phyloP scores from a whole-genome alignment of 176 grass and related monocot genomes.

The Bothriochloa decipiens region DNA sequence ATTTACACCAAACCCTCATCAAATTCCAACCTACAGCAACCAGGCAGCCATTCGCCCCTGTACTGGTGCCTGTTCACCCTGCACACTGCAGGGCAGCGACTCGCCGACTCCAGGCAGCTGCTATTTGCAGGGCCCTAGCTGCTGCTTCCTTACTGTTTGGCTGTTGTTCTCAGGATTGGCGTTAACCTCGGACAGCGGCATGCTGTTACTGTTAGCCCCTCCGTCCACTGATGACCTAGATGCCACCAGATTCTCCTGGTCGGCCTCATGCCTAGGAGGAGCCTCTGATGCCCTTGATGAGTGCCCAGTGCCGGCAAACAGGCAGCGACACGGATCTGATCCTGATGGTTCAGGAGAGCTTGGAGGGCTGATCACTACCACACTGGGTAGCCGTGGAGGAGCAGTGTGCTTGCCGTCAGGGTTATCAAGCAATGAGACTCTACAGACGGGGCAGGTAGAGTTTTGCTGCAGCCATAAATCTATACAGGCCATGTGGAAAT shows the following conservation, averaged over 20 bases:
- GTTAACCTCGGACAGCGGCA: constrained; percentile 38
- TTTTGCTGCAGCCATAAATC: constrained; percentile 91
- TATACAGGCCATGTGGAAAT: constrained; percentile 84
- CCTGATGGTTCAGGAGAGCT: constrained; percentile 50
- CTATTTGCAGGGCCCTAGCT: constrained; percentile 46
- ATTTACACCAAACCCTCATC: constrained; percentile 45
- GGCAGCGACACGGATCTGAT: constrained; percentile 50
- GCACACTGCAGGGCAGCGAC: background rate
- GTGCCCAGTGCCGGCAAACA: constrained; percentile 48
- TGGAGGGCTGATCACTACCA: constrained; percentile 28
- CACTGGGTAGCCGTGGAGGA: constrained; percentile 9
- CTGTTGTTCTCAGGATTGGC: constrained; percentile 37
- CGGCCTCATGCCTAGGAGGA: constrained; percentile 43
- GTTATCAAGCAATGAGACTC: constrained; percentile 81
- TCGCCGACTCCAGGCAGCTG: constrained; percentile 31
- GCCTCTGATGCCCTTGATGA: constrained; percentile 44
- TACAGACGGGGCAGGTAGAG: constrained; percentile 91
- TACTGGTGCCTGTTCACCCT: constrained; percentile 18
- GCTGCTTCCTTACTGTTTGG: constrained; percentile 50
- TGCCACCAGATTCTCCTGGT: constrained; percentile 48
- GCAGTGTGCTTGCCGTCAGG: constrained; percentile 53
- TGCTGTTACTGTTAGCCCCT: constrained; percentile 9
- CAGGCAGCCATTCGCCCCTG: background rate
- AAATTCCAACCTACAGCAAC: constrained; percentile 33
- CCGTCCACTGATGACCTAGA: constrained; percentile 39